A percentile compares a stretch with the other conserved stretches of the same genome.
phyloP scores from a whole-genome alignment of 2,329 filamentous ascomycete species.

The Alternaria longipes region DNA sequence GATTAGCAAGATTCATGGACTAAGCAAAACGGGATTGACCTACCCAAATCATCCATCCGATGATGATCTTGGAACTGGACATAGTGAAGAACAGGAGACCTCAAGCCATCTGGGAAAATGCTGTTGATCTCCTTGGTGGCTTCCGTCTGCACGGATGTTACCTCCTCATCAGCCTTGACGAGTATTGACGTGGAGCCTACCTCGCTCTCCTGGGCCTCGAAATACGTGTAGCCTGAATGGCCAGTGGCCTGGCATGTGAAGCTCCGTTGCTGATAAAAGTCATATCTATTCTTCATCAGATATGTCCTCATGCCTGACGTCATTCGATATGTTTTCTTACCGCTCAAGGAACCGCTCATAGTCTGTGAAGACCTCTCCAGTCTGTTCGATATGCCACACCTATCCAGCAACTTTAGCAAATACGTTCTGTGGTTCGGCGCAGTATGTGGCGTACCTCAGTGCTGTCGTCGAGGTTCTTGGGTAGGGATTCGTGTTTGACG shows the following conservation, averaged over 20 bases:
- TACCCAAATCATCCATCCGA: slow-evolving; percentile 83
- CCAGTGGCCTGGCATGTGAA: slow-evolving; percentile 98
- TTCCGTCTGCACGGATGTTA: slow-evolving; percentile 54
- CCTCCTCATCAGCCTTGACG: slow-evolving; percentile 35
- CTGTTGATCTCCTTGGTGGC: slow-evolving; percentile 90
- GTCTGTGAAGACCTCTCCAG: slow-evolving; percentile 85
- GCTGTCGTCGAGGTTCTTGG: slow-evolving; percentile 79
- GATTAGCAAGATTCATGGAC: slow-evolving; percentile 48
- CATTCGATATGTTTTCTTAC: slow-evolving; percentile 61
- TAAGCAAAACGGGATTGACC: slow-evolving; percentile 28
- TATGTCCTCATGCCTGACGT: slow-evolving; percentile 29
- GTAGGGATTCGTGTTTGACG: slow-evolving; percentile 79
- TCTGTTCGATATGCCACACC: slow-evolving; percentile 93
- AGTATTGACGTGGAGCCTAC: slow-evolving; percentile 62
- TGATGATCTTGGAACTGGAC: slow-evolving; percentile 84
- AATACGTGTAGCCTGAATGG: slow-evolving; percentile 89
- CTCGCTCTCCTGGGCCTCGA: slow-evolving; percentile 91
- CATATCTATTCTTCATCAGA: slow-evolving; percentile 68
- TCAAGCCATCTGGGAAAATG: slow-evolving; percentile 88
- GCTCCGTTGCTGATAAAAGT: slow-evolving; percentile 91
- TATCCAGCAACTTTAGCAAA: slow-evolving; percentile 55
- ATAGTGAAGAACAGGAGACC: slow-evolving; percentile 86
- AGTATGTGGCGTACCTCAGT: slow-evolving; percentile 71
- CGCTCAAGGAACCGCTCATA: slow-evolving; percentile 89
- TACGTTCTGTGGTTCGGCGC: slow-evolving; percentile 21